These are phyloP conservation scores for Myotisia sp. DNA, from an alignment of 2,329 filamentous ascomycete genomes.

Conservation along the genomic window DNA sequence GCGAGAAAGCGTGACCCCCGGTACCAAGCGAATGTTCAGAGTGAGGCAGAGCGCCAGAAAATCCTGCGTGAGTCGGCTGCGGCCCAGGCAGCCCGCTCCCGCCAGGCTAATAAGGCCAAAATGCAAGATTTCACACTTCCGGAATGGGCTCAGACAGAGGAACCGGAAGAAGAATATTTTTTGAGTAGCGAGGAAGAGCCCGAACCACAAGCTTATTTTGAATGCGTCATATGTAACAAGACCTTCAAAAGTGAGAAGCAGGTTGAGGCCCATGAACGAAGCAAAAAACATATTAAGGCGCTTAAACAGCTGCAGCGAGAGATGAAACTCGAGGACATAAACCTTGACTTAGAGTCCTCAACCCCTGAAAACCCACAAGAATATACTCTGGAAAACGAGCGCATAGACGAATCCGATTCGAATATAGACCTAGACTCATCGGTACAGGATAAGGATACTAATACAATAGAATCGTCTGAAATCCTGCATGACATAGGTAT, in stretches of 20 bases:
- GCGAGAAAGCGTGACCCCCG: slow-evolving; percentile 83
- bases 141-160: slow-evolving; percentile 56
- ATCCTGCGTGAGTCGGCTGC: slow-evolving; percentile 61
- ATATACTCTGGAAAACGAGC: no score
- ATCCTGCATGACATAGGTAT: no score
- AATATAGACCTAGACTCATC: no score
- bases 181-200: slow-evolving; percentile 31
- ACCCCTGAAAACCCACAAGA: no score
- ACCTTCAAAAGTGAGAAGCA: slow-evolving; percentile 82
- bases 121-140: slow-evolving; percentile 50
- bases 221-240: slow-evolving; percentile 51
- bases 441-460: no score
- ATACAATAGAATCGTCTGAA: no score
- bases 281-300: slow-evolving; percentile 88
- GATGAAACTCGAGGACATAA: slow-evolving; percentile 66
- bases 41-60: slow-evolving; percentile 67
- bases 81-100: slow-evolving; percentile 68
- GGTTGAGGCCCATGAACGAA: slow-evolving; percentile 80
- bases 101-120: slow-evolving; percentile 67
- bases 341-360: slow-evolving; percentile 21
- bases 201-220: slow-evolving; percentile 41
- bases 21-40: slow-evolving; percentile 61
- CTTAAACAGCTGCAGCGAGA: slow-evolving; percentile 64
- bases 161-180: slow-evolving; percentile 39
- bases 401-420: no score